Evolutionary conservation across 2,329 filamentous ascomycete genomes (phyloP).

Genomic region (Apiospora arundinis): DNA sequence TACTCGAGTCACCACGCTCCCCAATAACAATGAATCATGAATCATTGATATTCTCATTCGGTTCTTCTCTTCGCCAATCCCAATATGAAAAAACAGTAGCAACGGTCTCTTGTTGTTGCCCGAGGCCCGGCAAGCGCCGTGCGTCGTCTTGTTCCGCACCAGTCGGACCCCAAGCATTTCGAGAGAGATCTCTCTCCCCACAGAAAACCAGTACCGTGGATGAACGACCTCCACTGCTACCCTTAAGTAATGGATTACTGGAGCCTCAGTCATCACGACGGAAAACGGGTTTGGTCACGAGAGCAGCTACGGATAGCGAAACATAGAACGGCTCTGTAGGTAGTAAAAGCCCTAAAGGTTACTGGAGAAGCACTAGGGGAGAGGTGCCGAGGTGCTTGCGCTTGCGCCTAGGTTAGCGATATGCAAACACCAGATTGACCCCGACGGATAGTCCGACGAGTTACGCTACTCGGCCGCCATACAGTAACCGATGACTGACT

Average conservation of each 20-base stretch:
- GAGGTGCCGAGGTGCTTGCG: background rate
- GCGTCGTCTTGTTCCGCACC: background rate
- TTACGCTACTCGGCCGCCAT: background rate
- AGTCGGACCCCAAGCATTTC: background rate
- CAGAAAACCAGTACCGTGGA: constrained; percentile 2
- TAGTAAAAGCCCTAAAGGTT: too few relatives aligned
- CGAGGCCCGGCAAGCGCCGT: background rate
- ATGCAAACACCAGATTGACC: too few relatives aligned
- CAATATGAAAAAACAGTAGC: background rate
- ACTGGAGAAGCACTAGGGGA: background rate
- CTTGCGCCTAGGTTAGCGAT: too few relatives aligned
- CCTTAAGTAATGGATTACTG: background rate
- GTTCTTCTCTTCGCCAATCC: background rate
- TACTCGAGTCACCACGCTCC: background rate
- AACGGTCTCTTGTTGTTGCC: too few relatives aligned
- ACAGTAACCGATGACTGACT: too few relatives aligned
- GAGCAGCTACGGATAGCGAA: background rate
- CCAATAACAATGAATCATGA: background rate
- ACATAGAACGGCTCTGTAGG: too few relatives aligned
- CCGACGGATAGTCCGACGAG: background rate
- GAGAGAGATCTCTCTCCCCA: constrained; percentile 2
- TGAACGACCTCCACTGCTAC: background rate
- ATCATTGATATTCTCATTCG: background rate
- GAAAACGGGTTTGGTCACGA: background rate
- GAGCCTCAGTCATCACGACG: background rate